phyloP scores from a whole-genome alignment of 179 eudicot genomes.

The Beta corolliflora region DNA sequence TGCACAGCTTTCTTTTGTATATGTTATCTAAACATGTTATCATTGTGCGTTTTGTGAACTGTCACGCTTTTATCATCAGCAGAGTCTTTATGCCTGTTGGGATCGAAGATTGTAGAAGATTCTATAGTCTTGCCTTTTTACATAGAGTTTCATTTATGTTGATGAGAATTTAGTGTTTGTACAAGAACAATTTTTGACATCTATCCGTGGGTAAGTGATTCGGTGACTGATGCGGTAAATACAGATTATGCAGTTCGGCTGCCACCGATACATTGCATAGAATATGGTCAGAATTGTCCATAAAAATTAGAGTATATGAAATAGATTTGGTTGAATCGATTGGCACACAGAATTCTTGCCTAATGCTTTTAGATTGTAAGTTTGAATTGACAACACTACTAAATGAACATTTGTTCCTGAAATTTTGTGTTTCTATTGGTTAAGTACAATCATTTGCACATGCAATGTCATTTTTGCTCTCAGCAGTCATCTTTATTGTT shows the following conservation, averaged over 20 bases:
- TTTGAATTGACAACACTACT: neutral
- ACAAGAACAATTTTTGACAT: neutral
- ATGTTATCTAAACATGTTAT: neutral
- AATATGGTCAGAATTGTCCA: neutral
- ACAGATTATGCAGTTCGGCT: neutral
- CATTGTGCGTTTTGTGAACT: neutral
- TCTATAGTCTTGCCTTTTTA: neutral
- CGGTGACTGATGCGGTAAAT: neutral
- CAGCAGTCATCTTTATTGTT: neutral
- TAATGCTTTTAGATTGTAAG: neutral
- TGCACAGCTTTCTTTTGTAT: slow-evolving; percentile 7
- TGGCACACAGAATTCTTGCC: neutral
- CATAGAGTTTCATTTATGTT: neutral
- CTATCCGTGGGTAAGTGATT: neutral
- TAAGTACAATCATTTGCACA: neutral
- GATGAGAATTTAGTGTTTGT: neutral
- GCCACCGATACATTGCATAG: neutral
- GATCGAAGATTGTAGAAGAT: neutral
- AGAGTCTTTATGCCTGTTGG: neutral
- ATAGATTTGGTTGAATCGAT: neutral
- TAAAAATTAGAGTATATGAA: neutral
- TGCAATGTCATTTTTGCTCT: neutral
- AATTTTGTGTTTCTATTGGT: neutral
- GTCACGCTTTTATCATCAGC: neutral
- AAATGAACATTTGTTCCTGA: neutral